Evolutionary conservation across 345 rosid species (phyloP).

Genomic region (Brassica nigra): DNA sequence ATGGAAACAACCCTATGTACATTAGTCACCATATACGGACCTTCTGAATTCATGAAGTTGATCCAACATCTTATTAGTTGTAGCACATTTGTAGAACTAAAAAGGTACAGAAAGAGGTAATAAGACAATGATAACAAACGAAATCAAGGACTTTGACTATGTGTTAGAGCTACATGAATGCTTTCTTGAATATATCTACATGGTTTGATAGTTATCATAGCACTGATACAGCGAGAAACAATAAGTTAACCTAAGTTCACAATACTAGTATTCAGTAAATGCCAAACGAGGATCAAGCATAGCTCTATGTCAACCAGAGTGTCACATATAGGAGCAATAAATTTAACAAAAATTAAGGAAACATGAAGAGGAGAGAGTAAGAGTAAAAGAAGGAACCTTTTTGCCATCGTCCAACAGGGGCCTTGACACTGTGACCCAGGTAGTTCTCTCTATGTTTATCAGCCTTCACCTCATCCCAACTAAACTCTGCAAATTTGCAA

Average conservation of each 20-base stretch:
- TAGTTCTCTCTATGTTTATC: constrained; percentile 94
- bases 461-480: constrained; percentile 90
- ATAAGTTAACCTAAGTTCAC: background rate
- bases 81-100: background rate
- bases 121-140: background rate
- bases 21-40: background rate
- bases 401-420: constrained; percentile 98
- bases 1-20: background rate
- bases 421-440: constrained; percentile 91
- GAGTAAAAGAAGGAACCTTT: constrained; percentile 57
- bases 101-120: background rate
- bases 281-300: background rate
- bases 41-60: background rate
- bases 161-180: background rate
- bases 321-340: no score
- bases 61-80: background rate
- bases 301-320: background rate
- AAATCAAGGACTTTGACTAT: background rate
- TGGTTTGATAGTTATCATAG: background rate
- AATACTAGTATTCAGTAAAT: background rate
- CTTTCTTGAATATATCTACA: background rate
- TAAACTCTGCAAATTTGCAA: constrained; percentile 62
- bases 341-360: background rate
- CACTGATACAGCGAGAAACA: background rate
- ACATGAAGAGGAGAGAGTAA: background rate